Evolutionary conservation across 768 basidiomycete genomes (phyloP).

Genomic region (Rhodotorula toruloides): DNA sequence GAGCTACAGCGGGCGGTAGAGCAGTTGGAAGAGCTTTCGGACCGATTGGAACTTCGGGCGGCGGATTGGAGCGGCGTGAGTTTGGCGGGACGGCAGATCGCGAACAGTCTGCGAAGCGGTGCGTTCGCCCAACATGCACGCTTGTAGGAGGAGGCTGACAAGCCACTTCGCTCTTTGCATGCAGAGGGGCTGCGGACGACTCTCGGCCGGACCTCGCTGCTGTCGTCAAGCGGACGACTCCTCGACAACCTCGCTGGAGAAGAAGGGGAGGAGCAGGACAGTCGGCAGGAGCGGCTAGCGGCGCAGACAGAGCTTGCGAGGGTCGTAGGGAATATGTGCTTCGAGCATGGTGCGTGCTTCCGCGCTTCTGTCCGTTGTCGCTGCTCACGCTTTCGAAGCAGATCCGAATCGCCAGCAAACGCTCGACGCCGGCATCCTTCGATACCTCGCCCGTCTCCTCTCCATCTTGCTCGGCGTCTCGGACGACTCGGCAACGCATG

Average conservation of each 20-base stretch:
- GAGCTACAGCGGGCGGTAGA: too few species aligned
- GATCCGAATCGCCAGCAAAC: slow-evolving; percentile 29
- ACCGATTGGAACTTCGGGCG: too few species aligned
- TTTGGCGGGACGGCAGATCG: background rate
- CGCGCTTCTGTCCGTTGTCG: background rate
- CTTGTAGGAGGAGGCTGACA: background rate
- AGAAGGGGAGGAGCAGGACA: too few species aligned
- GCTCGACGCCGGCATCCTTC: slow-evolving; percentile 16
- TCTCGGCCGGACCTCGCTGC: background rate
- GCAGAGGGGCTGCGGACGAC: slow-evolving; percentile 17
- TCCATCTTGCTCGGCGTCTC: background rate
- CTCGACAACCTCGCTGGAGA: too few species aligned
- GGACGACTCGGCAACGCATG: background rate
- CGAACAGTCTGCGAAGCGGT: slow-evolving; percentile 22
- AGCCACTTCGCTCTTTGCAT: too few species aligned
- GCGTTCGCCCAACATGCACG: background rate
- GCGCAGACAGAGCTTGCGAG: slow-evolving; percentile 24
- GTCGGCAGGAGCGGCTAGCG: background rate
- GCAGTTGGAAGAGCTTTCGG: fast-evolving
- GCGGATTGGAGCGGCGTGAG: slow-evolving; percentile 2
- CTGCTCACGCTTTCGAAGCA: background rate
- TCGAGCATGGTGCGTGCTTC: slow-evolving; percentile 29
- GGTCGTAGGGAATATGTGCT: slow-evolving; percentile 33
- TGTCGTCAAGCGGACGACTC: background rate
- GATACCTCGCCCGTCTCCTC: background rate